Evolutionary conservation across 2,329 filamentous ascomycete genomes (phyloP).

Genomic region (Penicillium sp.): DNA sequence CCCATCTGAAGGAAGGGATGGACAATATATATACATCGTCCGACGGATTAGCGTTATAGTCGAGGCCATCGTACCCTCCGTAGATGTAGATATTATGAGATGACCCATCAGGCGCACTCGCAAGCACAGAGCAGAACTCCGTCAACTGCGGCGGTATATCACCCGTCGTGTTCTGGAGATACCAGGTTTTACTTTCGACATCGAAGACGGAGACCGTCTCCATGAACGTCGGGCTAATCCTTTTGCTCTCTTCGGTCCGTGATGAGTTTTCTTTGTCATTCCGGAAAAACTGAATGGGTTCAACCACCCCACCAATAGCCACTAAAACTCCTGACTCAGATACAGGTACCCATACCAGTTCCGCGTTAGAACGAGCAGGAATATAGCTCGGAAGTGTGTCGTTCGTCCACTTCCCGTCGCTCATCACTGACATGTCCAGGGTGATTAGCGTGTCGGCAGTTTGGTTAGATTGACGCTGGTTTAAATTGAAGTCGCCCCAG

Average conservation of each 20-base stretch:
- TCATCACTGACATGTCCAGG: conserved; percentile 57
- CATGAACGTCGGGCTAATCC: conserved; percentile 37
- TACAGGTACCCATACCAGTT: conserved; percentile 60
- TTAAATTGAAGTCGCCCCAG: conserved; percentile 50
- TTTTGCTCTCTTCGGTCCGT: conserved; percentile 3
- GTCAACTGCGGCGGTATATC: conserved; percentile 34
- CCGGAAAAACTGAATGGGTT: conserved; percentile 22
- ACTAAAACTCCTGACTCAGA: conserved; percentile 38
- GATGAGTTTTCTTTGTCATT: conserved; percentile 6
- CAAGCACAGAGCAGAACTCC: conserved; percentile 43
- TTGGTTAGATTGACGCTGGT: conserved; percentile 31
- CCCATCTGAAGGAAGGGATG: conserved; percentile 21
- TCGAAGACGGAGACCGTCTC: conserved; percentile 39
- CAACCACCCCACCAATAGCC: conserved; percentile 38
- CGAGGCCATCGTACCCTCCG: conserved; percentile 44
- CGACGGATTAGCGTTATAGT: conserved; percentile 26
- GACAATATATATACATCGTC: conserved; percentile 40
- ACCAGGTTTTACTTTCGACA: conserved; percentile 36
- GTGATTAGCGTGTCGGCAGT: conserved; percentile 59
- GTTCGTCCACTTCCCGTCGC: conserved; percentile 57
- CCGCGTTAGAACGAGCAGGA: conserved; percentile 59
- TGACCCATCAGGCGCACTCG: conserved; percentile 36
- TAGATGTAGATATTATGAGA: conserved; percentile 52
- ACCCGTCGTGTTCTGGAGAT: conserved; percentile 42
- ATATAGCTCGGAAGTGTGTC: conserved; percentile 50